Evolutionary conservation across 2,329 filamentous ascomycete genomes (phyloP), one percentile per base, ranked within the genome.

Genomic region (Sclerotinia trifoliorum): DNA sequence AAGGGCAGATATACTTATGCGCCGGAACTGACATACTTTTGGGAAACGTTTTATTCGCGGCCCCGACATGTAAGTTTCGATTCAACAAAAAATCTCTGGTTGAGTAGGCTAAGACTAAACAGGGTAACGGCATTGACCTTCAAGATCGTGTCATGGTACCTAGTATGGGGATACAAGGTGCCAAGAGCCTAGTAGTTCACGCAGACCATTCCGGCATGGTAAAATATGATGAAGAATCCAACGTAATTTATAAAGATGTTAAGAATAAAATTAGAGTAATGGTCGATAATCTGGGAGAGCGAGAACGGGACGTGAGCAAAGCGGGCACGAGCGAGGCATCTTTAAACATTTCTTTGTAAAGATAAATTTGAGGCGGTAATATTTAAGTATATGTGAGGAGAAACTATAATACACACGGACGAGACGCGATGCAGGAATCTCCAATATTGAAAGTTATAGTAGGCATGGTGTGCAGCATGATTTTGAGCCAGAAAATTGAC

Each of bases 151-250:
- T 60, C 35, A 67, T 67, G 65, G 65, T 67, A 35, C 21, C 54
- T 19, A 56, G 62, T 54, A 63, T 35, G 8, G 56, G n/a, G 3
- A 67, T 56, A 13, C 65, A 56, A 19, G 65, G 65, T 3, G 65
- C 65, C 5, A 26, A 21, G 26, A 67, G 55, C 42, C 10, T 68
- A 26, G 51, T 58, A 6, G 8, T 57, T 3, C 51, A 68, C 13
- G 49, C 66, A 3, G 60, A 68, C 21, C 66, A 68, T 64, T 68
- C 66, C 15, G 60, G 44, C 1, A 64, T 68, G 58, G 66, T 68
- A 7, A 68, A 68, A 24, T 68, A 64, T 24, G 49, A 29, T 13
- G 65, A 60, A 13, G n/a, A 15, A 32, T 26, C 51, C 4, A 60
- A 68, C 3, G 17, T 44, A 13, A 3, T 35, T 17, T 68, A 65